phyloP scores from a whole-genome alignment of 192 early-diverging fungal species.

The Coemansia javaensis region DNA sequence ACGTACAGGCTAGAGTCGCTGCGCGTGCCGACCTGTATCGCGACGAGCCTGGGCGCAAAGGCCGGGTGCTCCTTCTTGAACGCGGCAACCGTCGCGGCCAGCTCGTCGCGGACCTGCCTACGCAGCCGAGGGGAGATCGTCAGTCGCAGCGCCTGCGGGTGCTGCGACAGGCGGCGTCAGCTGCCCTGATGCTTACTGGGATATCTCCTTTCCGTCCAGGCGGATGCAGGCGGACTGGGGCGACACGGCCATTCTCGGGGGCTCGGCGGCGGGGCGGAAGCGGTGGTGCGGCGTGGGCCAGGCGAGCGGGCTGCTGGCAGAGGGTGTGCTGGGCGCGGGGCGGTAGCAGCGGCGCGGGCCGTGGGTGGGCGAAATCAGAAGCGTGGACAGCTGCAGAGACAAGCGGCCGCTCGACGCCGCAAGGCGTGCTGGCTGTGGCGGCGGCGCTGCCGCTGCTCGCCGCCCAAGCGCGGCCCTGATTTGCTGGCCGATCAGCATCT shows the following conservation, averaged over 20 bases:
- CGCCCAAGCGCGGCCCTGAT: constrained; percentile 5
- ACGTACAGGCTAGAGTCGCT: constrained; percentile 95
- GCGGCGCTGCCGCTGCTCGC: not conserved
- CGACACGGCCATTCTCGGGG: constrained; percentile 10
- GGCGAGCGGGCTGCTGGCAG: too few species aligned
- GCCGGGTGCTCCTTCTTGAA: constrained; percentile 59
- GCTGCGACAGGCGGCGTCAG: not conserved
- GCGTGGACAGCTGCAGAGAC: too few species aligned
- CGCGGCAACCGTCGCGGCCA: constrained; percentile 63
- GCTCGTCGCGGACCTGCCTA: constrained; percentile 59
- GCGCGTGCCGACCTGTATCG: constrained; percentile 88
- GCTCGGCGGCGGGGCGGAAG: not conserved
- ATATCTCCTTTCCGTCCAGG: constrained; percentile 28
- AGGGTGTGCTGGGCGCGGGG: too few species aligned
- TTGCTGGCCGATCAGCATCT: constrained; percentile 4
- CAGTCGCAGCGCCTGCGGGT: too few species aligned
- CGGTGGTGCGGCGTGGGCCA: too few species aligned
- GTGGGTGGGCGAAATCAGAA: too few species aligned
- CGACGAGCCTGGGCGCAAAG: constrained; percentile 78
- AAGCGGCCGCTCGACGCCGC: too few species aligned
- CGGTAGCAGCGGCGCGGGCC: too few species aligned
- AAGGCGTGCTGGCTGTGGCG: too few species aligned
- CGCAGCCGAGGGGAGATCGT: too few species aligned
- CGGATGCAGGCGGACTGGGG: constrained; percentile 8
- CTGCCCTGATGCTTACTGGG: constrained; percentile 18